Evolutionary conservation across 306 rosid species (phyloP).

Genomic region (Cicer arietinum): DNA sequence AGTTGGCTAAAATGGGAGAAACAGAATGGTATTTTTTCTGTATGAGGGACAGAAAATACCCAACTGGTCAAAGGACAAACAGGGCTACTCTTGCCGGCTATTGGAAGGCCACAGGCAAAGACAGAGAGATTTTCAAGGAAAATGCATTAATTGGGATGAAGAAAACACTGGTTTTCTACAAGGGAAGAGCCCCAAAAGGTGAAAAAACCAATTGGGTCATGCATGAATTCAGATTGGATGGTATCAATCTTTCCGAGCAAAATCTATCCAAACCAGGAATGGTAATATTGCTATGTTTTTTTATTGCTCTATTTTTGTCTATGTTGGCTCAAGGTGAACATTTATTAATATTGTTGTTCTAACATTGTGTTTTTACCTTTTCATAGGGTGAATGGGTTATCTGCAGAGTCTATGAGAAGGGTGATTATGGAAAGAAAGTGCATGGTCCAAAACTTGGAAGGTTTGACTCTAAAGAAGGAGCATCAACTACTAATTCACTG

Average conservation of each 20-base stretch:
- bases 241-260: slow-evolving; percentile 36
- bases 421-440: slow-evolving; percentile 47
- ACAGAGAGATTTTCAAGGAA: slow-evolving; percentile 60
- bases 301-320: not conserved
- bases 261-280: slow-evolving; percentile 47
- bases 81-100: slow-evolving; percentile 80
- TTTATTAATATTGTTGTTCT: slow-evolving; percentile 1
- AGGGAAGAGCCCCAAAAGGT: slow-evolving; percentile 81
- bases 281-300: slow-evolving; percentile 44
- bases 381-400: slow-evolving; percentile 83
- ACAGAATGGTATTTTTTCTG: slow-evolving; percentile 85
- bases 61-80: slow-evolving; percentile 76
- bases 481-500: not conserved
- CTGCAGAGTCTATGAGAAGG: slow-evolving; percentile 65
- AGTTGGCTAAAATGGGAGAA: slow-evolving; percentile 82
- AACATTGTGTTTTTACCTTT: not conserved
- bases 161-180: slow-evolving; percentile 87
- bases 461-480: slow-evolving; percentile 39
- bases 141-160: slow-evolving; percentile 70
- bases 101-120: slow-evolving; percentile 96
- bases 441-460: slow-evolving; percentile 49
- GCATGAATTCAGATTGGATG: slow-evolving; percentile 84
- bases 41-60: slow-evolving; percentile 71
- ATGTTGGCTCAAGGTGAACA: not conserved
- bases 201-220: slow-evolving; percentile 78